Evolutionary conservation across 345 rosid genomes (phyloP).

Genomic region (Populus euphratica): DNA sequence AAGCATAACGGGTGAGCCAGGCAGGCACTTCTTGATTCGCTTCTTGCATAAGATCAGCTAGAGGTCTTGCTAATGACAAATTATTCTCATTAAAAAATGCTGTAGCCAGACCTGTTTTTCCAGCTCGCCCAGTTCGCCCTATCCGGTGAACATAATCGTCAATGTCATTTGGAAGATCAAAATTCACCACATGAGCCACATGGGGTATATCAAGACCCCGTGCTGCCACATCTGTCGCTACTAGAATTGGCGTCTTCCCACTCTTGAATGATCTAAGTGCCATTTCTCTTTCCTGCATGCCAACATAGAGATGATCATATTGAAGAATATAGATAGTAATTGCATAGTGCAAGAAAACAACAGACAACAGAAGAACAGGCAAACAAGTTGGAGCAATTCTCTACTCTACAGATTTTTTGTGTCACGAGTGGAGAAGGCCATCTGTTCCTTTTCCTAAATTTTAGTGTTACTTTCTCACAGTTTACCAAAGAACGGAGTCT

Average conservation of each 20-base stretch:
- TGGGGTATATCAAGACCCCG: conserved; percentile 97
- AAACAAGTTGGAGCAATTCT: neutral
- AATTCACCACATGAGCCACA: conserved; percentile 92
- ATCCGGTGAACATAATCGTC: conserved; percentile 97
- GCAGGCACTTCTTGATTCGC: conserved; percentile 34
- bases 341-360: neutral
- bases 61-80: conserved; percentile 21
- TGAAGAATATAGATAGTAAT: neutral
- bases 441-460: neutral
- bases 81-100: conserved; percentile 32
- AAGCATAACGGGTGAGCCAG: conserved; percentile 29
- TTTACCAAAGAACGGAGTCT: neutral
- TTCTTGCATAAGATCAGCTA: conserved; percentile 32
- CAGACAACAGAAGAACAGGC: neutral
- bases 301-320: neutral
- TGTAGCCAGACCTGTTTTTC: conserved; percentile 78
- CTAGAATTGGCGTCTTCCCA: conserved; percentile 89
- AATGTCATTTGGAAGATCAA: conserved; percentile 94
- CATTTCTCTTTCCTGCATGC: conserved; percentile 80
- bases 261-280: conserved; percentile 88
- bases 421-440: neutral
- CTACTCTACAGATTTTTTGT: neutral
- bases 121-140: conserved; percentile 97
- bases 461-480: neutral
- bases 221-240: conserved; percentile 95